Percentiles rank a stretch among this genome's conserved stretches.
Conservation (phyloP, 73 alveolate genomes). For the Paramecium pentaurelia region DNA sequence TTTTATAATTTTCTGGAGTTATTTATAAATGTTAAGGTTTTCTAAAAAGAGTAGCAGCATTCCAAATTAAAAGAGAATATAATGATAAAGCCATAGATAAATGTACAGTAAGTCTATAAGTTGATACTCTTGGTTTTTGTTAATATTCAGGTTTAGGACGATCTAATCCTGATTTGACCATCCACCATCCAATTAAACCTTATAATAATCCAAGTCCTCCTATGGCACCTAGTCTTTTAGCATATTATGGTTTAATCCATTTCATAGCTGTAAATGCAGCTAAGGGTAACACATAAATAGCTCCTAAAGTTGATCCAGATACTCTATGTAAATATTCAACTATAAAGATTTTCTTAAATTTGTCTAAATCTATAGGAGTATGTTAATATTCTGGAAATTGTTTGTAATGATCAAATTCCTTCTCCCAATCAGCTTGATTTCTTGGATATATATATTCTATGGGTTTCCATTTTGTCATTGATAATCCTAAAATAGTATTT, state of each 20-base stretch:
- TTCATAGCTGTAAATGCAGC: slow-evolving; percentile 49
- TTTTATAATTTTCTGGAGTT: slow-evolving; percentile 62
- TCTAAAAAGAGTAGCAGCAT: slow-evolving; percentile 73
- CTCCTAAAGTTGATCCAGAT: slow-evolving; percentile 79
- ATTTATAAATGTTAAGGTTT: slow-evolving; percentile 74
- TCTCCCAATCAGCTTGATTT: slow-evolving; percentile 82
- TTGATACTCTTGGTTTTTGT: slow-evolving; percentile 82
- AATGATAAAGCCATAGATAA: slow-evolving; percentile 71
- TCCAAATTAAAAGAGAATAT: slow-evolving; percentile 71
- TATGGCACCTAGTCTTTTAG: slow-evolving; percentile 57
- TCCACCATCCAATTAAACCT: slow-evolving; percentile 94
- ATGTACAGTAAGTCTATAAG: slow-evolving; percentile 81
- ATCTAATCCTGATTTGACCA: slow-evolving; percentile 89
- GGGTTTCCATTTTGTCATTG: slow-evolving; percentile 91
- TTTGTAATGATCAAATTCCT: slow-evolving; percentile 79
- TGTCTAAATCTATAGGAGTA: slow-evolving; percentile 74
- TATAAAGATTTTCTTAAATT: slow-evolving; percentile 75
- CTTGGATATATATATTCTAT: slow-evolving; percentile 70
- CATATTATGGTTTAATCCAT: slow-evolving; percentile 65
- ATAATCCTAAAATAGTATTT: slow-evolving; percentile 64
- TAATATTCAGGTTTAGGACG: slow-evolving; percentile 69
- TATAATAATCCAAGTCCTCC: slow-evolving; percentile 73
- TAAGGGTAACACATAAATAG: slow-evolving; percentile 69
- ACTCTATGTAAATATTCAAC: slow-evolving; percentile 87
- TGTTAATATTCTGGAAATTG: slow-evolving; percentile 82